Percentiles rank a stretch among this genome's conserved stretches.
Conservation (phyloP, 225 moss, liverwort and hornwort species). For the Marchantia paleacea region DNA sequence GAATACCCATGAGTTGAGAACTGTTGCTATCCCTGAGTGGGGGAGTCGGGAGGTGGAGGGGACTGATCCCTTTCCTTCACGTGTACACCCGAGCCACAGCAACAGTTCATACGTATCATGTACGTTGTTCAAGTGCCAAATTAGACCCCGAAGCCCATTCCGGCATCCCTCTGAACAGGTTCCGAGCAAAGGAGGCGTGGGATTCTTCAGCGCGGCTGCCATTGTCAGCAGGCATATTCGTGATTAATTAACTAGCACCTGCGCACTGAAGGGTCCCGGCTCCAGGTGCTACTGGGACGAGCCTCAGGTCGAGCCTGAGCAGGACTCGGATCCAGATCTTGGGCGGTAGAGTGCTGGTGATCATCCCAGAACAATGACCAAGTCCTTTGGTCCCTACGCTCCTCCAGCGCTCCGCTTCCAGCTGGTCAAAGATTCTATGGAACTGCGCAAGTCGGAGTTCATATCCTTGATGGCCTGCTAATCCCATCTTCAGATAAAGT, state of each 20-base stretch:
- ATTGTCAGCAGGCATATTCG: background rate
- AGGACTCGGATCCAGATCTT: background rate
- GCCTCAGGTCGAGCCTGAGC: background rate
- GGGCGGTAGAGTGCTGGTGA: background rate
- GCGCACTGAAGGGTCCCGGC: background rate
- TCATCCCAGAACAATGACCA: background rate
- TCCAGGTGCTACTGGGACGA: background rate
- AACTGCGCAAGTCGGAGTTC: background rate
- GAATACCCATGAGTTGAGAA: background rate
- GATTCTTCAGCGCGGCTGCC: background rate
- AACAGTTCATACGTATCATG: background rate
- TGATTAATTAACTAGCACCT: background rate
- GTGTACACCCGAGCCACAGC: constrained; percentile 13
- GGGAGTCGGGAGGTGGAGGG: background rate
- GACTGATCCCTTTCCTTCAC: background rate
- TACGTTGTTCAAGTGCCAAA: background rate
- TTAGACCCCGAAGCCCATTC: background rate
- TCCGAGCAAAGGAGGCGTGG: background rate
- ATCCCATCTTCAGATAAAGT: background rate
- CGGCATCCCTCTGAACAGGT: background rate
- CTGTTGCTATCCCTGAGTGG: background rate
- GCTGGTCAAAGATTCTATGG: background rate
- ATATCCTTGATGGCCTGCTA: background rate
- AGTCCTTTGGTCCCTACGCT: background rate
- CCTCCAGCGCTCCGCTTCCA: background rate